phyloP scores from a whole-genome alignment of 306 rosid species.

The Cicer cuneatum region DNA sequence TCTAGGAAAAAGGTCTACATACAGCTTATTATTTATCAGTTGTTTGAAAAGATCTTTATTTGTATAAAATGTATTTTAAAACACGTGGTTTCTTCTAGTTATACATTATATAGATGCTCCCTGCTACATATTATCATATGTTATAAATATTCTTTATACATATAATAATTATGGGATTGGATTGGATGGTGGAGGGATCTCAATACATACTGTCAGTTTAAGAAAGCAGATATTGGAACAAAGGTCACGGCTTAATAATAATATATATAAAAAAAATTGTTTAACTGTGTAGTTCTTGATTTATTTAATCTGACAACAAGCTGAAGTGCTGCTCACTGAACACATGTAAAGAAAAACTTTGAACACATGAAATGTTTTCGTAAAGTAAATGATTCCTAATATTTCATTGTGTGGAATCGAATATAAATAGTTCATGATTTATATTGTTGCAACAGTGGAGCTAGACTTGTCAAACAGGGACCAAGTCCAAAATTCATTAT shows the following conservation, averaged over 20 bases:
- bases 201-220: neutral
- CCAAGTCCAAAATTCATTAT: neutral
- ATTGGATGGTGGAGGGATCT: neutral
- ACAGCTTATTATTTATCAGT: slow-evolving; percentile 19
- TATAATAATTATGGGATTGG: neutral
- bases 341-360: neutral
- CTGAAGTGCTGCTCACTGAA: neutral
- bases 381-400: too few relatives aligned
- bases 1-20: slow-evolving; percentile 17
- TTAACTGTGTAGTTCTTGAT: neutral
- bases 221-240: neutral
- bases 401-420: too few relatives aligned
- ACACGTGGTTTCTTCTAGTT: slow-evolving; percentile 18
- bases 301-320: neutral
- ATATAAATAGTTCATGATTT: neutral
- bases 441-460: neutral
- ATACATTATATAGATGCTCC: slow-evolving; percentile 28
- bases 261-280: neutral
- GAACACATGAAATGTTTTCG: neutral
- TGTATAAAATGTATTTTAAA: slow-evolving; percentile 14
- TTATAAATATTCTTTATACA: neutral
- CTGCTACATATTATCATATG: neutral
- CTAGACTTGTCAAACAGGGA: neutral
- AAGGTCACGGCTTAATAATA: neutral
- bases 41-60: slow-evolving; percentile 23